Evolutionary conservation across 352 stramenopile species (phyloP).

Genomic region (Pythium aphanidermatum): DNA sequence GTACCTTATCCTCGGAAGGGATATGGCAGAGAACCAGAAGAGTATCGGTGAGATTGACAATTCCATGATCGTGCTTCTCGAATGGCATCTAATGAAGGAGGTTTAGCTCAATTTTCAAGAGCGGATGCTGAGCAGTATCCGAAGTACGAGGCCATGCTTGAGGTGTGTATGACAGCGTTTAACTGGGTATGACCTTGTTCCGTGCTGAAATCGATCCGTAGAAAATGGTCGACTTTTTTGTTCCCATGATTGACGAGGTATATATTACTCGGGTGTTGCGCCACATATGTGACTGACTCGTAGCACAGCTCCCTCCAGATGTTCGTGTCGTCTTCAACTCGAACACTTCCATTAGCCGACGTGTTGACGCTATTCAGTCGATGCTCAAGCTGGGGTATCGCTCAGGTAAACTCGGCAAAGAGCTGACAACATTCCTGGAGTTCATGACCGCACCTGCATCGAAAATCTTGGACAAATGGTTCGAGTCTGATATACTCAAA

Average conservation of each 20-base stretch:
- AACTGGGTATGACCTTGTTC: not conserved
- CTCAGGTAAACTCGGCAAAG: constrained; percentile 56
- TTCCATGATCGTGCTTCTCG: not conserved
- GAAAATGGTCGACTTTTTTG: constrained; percentile 76
- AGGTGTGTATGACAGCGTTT: constrained; percentile 27
- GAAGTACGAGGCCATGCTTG: constrained; percentile 77
- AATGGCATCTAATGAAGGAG: not conserved
- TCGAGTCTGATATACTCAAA: constrained; percentile 88
- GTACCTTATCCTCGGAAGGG: constrained; percentile 71
- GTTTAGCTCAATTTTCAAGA: constrained; percentile 72
- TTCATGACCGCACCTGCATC: constrained; percentile 84
- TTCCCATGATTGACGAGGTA: constrained; percentile 79
- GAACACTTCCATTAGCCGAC: constrained; percentile 39
- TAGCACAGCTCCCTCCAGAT: constrained; percentile 53
- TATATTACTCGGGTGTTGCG: too few species aligned
- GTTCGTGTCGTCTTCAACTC: constrained; percentile 61
- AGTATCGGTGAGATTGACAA: constrained; percentile 46
- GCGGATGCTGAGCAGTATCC: constrained; percentile 75
- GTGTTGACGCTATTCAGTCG: constrained; percentile 57
- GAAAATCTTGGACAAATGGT: constrained; percentile 89
- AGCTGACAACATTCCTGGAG: constrained; percentile 80
- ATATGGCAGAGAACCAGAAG: constrained; percentile 69
- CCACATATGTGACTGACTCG: too few species aligned
- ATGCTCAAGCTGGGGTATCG: constrained; percentile 62
- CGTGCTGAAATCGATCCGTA: constrained; percentile 12